Conservation (phyloP, 2,329 filamentous ascomycete genomes). For the Lecanicillium sp. region DNA sequence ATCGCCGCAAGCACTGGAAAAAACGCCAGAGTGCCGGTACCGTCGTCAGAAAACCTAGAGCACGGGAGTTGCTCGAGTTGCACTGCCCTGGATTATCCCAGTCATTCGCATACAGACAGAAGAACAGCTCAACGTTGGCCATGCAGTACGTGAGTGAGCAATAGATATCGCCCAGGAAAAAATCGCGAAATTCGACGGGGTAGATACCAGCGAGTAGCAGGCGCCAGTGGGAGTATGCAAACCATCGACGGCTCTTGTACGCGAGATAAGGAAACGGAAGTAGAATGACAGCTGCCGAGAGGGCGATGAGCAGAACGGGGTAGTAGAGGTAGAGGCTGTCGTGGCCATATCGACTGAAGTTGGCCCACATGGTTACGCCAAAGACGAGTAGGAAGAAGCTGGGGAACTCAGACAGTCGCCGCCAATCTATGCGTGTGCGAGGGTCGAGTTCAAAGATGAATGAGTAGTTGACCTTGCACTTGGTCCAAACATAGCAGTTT, state of each 20-base stretch:
- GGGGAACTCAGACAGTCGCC: constrained; percentile 78
- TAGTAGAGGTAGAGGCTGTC: constrained; percentile 75
- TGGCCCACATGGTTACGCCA: constrained; percentile 81
- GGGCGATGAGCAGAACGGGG: constrained; percentile 69
- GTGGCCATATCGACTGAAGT: constrained; percentile 66
- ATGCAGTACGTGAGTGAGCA: constrained; percentile 90
- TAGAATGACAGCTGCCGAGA: constrained; percentile 65
- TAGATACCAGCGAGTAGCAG: constrained; percentile 80
- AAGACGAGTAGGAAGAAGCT: constrained; percentile 74
- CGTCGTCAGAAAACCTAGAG: constrained; percentile 78
- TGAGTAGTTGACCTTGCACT: constrained; percentile 85
- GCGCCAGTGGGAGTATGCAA: constrained; percentile 85
- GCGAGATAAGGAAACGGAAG: constrained; percentile 70
- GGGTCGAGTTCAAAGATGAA: constrained; percentile 97
- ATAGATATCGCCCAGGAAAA: constrained; percentile 96
- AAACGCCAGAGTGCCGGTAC: constrained; percentile 87
- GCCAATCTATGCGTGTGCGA: constrained; percentile 81
- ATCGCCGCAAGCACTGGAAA: constrained; percentile 85
- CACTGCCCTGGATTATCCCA: constrained; percentile 73
- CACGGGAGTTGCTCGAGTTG: constrained; percentile 77
- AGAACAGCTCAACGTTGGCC: constrained; percentile 87
- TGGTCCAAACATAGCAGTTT: constrained; percentile 76
- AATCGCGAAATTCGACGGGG: constrained; percentile 93
- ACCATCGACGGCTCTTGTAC: constrained; percentile 74
- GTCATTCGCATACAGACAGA: constrained; percentile 77